Base-by-base conservation (phyloP, 495 filamentous ascomycete genomes). In the Penicillium ucsense region DNA sequence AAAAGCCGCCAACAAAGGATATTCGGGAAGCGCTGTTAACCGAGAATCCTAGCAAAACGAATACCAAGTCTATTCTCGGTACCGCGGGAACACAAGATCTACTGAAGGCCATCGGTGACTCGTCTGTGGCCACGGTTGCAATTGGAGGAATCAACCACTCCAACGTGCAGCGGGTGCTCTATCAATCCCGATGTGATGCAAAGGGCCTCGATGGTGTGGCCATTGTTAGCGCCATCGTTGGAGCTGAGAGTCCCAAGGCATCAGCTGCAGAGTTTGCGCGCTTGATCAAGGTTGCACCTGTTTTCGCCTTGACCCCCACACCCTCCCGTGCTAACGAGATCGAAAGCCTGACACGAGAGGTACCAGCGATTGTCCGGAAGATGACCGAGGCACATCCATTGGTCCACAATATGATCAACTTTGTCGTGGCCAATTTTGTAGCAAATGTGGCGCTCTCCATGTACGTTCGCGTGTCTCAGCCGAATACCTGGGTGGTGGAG, bases 321-420 rank as follows among this genome's bases (percentile, higher is more conserved):
- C 20, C 51, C 33, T 33, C 60, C 4, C 42, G 59, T 3, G 52
- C 54, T 4, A 63, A 65, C 5, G 59, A 70, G n/a, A 60, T 72
- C 41, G 54, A 64, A 41, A 55, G 59, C 4, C 50, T 78, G 35
- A 55, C 77, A 7, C 53, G 59, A 5, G 55, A 66, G 35, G 73
- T 81, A 3, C 79, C 81, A 0, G 57, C 61, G 3, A 62, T 89
- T 20, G 68, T 91, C 31, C 74, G 65, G 41, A 73, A 72, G 12
- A 70, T 95, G 41, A 72, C 74, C 0, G 53, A 67, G 8, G 70
- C 61, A 10, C 82, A 79, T 39, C 91, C 92, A 0, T 72, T 98
- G 7, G 88, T 85, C 6, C 92, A 96, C 66, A 95, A 95, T 62
- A 96, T 97, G 84, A 96, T 94, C 38, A 96, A 96, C 63, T 72